phyloP scores from a whole-genome alignment of 2,329 filamentous ascomycete genomes.

The Pseudogymnoascus sp. region DNA sequence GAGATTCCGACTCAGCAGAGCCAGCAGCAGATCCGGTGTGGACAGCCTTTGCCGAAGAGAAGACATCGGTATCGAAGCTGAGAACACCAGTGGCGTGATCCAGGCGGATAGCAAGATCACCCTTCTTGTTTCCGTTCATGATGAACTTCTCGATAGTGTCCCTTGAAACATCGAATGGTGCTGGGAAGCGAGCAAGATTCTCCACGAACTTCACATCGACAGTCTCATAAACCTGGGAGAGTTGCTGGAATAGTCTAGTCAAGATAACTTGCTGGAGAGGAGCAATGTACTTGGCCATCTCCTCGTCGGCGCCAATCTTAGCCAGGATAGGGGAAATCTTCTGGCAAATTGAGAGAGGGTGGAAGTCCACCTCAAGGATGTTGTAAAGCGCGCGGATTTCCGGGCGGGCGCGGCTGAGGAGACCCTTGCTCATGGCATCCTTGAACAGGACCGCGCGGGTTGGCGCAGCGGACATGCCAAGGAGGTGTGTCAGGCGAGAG shows the following conservation, averaged over 20 bases:
- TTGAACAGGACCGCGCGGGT: slow-evolving; percentile 89
- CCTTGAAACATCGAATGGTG: slow-evolving; percentile 86
- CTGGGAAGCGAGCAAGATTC: slow-evolving; percentile 88
- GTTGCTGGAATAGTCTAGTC: slow-evolving; percentile 94
- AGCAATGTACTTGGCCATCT: slow-evolving; percentile 95
- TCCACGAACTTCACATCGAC: slow-evolving; percentile 92
- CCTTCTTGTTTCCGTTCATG: slow-evolving; percentile 99
- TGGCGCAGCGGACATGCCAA: slow-evolving; percentile 85
- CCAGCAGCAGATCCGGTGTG: slow-evolving; percentile 77
- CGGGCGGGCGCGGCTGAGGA: slow-evolving; percentile 83
- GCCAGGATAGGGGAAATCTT: slow-evolving; percentile 95
- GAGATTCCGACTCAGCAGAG: slow-evolving; percentile 76
- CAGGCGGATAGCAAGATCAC: slow-evolving; percentile 90
- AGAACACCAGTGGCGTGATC: slow-evolving; percentile 92
- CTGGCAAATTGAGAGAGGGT: slow-evolving; percentile 95
- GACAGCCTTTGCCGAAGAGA: slow-evolving; percentile 89
- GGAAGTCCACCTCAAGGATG: slow-evolving; percentile 98
- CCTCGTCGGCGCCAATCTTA: slow-evolving; percentile 85
- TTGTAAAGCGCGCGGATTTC: slow-evolving; percentile 98
- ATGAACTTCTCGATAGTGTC: slow-evolving; percentile 99
- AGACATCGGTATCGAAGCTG: slow-evolving; percentile 96
- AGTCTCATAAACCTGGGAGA: slow-evolving; percentile 98
- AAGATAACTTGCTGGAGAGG: slow-evolving; percentile 98
- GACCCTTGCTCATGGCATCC: slow-evolving; percentile 88
- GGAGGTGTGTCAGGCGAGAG: slow-evolving; percentile 86